Evolutionary conservation across 1,139 yeast genomes (phyloP).

Genomic region (Candida albicans): DNA sequence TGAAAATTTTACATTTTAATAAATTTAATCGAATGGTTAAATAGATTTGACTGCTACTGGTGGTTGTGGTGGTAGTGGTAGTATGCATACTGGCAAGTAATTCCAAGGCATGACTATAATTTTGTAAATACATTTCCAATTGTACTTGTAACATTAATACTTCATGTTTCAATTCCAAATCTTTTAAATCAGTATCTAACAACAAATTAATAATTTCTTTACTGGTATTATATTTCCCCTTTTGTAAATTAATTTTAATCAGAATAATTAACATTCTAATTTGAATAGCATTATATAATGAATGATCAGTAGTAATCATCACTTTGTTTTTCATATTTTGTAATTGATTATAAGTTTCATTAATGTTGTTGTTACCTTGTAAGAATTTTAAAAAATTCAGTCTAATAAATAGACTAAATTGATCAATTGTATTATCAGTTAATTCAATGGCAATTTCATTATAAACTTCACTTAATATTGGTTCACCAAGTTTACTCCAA

Average conservation of each 20-base stretch:
- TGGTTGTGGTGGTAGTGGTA: too few species aligned
- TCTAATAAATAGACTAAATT: slow-evolving; percentile 39
- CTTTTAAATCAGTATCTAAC: slow-evolving; percentile 28
- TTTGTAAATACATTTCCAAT: slow-evolving; percentile 30
- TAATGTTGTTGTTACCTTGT: slow-evolving; percentile 33
- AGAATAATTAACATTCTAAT: slow-evolving; percentile 36
- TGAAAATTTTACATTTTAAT: slow-evolving; percentile 43
- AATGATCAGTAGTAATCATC: slow-evolving; percentile 22
- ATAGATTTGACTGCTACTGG: slow-evolving; percentile 13
- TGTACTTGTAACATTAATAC: slow-evolving; percentile 27
- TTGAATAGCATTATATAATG: slow-evolving; percentile 40
- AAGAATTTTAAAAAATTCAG: slow-evolving; percentile 33
- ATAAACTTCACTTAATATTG: slow-evolving; percentile 46
- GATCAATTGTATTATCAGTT: slow-evolving; percentile 39
- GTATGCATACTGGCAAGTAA: slow-evolving; percentile 29
- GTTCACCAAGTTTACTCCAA: slow-evolving; percentile 55
- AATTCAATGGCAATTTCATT: slow-evolving; percentile 42
- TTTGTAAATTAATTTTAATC: slow-evolving; percentile 36
- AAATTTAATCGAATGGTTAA: slow-evolving; percentile 45
- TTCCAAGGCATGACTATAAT: slow-evolving; percentile 36
- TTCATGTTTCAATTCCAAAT: slow-evolving; percentile 33
- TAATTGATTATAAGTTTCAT: slow-evolving; percentile 30
- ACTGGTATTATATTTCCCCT: slow-evolving; percentile 34
- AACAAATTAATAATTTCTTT: slow-evolving; percentile 23
- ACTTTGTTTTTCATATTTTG: slow-evolving; percentile 25